A percentile compares a stretch with the other conserved stretches of the same genome.
Evolutionary conservation across 2,329 filamentous ascomycete genomes (phyloP).

Genomic region (Westerdykella ornata): DNA sequence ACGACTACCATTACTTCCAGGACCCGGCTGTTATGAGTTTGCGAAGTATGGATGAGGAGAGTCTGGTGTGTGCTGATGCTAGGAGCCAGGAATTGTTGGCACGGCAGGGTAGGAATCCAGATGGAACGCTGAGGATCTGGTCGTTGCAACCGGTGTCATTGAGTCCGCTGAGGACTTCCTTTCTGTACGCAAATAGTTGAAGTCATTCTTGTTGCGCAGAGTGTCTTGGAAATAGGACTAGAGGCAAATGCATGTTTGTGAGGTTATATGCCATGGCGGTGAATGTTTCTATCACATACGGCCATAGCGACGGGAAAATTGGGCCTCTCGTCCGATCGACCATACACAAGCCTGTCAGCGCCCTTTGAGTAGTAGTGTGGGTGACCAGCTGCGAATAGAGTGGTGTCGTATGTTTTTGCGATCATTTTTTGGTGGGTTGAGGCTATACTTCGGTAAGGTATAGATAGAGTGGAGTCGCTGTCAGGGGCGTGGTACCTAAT

Average conservation of each 20-base stretch:
- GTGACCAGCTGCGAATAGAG: too few relatives aligned
- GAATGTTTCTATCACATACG: too few relatives aligned
- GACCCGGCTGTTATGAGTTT: slow-evolving; percentile 4
- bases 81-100: slow-evolving; percentile 10
- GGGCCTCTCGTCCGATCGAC: too few relatives aligned
- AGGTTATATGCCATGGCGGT: too few relatives aligned
- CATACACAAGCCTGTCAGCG: too few relatives aligned
- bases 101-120: slow-evolving; percentile 12
- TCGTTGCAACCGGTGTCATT: slow-evolving; percentile 11
- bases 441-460: too few relatives aligned
- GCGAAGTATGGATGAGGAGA: slow-evolving; percentile 14
- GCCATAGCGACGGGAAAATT: too few relatives aligned
- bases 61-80: slow-evolving; percentile 17
- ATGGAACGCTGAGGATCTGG: slow-evolving; percentile 11
- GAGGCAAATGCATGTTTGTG: background rate
- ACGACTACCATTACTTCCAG: slow-evolving; percentile 13
- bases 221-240: background rate
- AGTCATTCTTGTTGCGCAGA: background rate
- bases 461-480: too few relatives aligned
- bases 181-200: slow-evolving; percentile 4
- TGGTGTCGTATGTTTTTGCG: too few relatives aligned
- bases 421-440: too few relatives aligned
- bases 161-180: slow-evolving; percentile 14
- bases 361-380: too few relatives aligned
- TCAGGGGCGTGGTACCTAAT: too few relatives aligned